Percentiles rank a stretch among this genome's conserved stretches.
Conservation (phyloP, 2,329 filamentous ascomycete genomes). For the Fusarium dlaminii region DNA sequence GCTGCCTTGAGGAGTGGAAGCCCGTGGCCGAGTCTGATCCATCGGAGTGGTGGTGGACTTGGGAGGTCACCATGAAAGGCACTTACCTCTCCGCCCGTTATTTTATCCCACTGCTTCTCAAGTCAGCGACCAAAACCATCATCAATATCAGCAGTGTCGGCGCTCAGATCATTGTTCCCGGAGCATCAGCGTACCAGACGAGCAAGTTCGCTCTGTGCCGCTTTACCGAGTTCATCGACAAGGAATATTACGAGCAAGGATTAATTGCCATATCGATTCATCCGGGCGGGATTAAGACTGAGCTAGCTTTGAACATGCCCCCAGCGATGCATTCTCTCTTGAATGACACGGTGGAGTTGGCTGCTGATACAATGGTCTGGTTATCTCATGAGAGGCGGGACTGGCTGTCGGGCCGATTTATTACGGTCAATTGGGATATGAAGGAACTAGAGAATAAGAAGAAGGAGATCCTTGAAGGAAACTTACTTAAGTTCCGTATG, state of each 20-base stretch:
- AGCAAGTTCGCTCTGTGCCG: background rate
- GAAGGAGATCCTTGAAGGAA: background rate
- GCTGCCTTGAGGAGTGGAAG: conserved; percentile 49
- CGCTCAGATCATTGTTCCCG: background rate
- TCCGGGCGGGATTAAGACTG: background rate
- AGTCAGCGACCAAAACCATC: conserved; percentile 51
- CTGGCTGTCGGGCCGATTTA: background rate
- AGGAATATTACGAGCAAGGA: background rate
- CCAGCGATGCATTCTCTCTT: background rate
- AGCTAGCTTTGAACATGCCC: background rate
- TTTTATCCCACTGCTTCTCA: conserved; percentile 59
- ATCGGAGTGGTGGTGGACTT: conserved; percentile 56
- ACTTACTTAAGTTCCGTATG: background rate
- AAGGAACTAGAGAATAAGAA: background rate
- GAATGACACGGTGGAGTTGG: background rate
- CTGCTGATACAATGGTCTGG: background rate
- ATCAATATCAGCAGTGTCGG: conserved; percentile 56
- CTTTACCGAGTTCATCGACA: background rate
- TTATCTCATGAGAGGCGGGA: background rate
- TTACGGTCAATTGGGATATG: background rate
- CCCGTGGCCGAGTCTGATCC: conserved; percentile 49
- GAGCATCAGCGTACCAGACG: background rate
- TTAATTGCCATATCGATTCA: background rate
- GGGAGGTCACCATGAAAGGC: conserved; percentile 62
- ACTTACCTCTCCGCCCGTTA: conserved; percentile 55